Base-by-base conservation (phyloP, 441 rosid genomes). In the Eutrema salsugineum region DNA sequence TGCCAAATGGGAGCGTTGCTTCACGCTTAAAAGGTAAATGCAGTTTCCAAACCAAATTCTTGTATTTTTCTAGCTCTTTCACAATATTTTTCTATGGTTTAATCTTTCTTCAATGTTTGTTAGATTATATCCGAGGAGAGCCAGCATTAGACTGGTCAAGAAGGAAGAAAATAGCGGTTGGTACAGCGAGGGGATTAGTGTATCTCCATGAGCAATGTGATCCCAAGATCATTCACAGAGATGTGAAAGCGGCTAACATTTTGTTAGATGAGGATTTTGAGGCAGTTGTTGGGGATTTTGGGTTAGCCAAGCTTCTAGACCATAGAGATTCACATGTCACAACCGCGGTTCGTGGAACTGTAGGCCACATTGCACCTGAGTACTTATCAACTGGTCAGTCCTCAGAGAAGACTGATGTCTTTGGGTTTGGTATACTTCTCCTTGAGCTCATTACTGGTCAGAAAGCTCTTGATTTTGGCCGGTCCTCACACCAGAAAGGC, bases 221-320 rank as follows among this genome's bases (percentile, higher is more conserved):
- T 61, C 99, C 97, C 0, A 94, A 94, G 79, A 91, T 94, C 17
- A 94, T 94, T 30, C 98, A 94, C 67, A 83, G 97, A 2, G 99
- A 94, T 64, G 99, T 94, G 72, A 94, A 94, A 74, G 99, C 99
- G 0, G 99, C 99, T 80, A 94, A 94, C 78, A 94, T 94, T 74
- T 81, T 94, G 60, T 72, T 91, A 82, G 99, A 94, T 64, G 96
- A 86, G 67, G 97, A 90, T 61, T 91, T 91, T 70, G 99, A 94
- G 75, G 99, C 97, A 14, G 90, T 94, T 33, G 99, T 94, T 38
- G 99, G 99, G n/a, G 99, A 94, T 82, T 91, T 94, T 22, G 99
- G 99, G 67, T 68, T 94, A 77, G 99, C 99, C 40, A 94, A 94
- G 89, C 97, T 94, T 77, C 68, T 94, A 72, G 97, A 91, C 76